These are phyloP conservation scores for Salvia sclarea DNA, from an alignment of 305 asterid genomes.

Conservation along the genomic window DNA sequence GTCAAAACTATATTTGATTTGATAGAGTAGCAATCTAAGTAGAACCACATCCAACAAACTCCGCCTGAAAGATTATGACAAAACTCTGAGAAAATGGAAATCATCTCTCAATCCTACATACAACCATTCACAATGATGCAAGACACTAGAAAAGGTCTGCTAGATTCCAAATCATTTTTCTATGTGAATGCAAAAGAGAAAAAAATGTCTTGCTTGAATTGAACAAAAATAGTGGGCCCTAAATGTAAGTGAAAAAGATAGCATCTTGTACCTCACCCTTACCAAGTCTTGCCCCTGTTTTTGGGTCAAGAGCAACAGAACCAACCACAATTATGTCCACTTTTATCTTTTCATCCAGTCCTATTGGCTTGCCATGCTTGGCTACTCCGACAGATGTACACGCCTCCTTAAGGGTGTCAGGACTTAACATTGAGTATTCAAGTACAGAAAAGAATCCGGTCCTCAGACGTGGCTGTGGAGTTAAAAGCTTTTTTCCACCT, in stretches of 20 bases:
- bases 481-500: conserved; percentile 82
- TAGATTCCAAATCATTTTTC: no score
- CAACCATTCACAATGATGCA: no score
- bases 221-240: no score
- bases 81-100: no score
- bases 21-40: no score
- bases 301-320: conserved; percentile 91
- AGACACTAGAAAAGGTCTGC: no score
- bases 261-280: conserved; percentile 78
- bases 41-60: no score
- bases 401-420: conserved; percentile 72
- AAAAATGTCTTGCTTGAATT: no score
- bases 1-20: no score
- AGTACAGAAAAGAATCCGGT: conserved; percentile 90
- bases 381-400: conserved; percentile 93
- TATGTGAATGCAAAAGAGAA: no score
- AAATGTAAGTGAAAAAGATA: neutral
- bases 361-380: conserved; percentile 85
- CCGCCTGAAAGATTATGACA: no score
- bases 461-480: conserved; percentile 96
- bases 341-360: conserved; percentile 80
- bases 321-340: conserved; percentile 91
- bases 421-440: conserved; percentile 56
- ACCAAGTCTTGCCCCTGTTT: conserved; percentile 95
- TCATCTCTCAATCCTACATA: no score